Percentiles rank a stretch among this genome's conserved stretches.
These are phyloP conservation scores for Leccinum griseonigrum DNA, from an alignment of 1,284 basidiomycete genomes.

Conservation along the genomic window DNA sequence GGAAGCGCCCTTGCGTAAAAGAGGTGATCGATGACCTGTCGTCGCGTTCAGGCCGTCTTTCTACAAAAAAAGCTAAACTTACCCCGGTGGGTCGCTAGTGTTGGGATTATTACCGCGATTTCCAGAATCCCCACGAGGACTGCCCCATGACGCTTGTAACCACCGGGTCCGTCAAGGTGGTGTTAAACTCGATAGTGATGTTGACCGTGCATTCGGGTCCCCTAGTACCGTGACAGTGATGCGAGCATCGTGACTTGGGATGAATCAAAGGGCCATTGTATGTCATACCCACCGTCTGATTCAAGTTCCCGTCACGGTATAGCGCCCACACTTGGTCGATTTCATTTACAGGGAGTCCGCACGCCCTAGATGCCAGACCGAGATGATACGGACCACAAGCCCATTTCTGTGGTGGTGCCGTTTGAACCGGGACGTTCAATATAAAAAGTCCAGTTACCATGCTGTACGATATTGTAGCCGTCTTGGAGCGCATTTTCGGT, in stretches of 20 bases:
- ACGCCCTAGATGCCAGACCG: slow-evolving; percentile 56
- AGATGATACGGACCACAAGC: slow-evolving; percentile 75
- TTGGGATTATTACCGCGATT: slow-evolving; percentile 64
- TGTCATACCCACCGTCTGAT: slow-evolving; percentile 54
- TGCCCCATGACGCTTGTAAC: slow-evolving; percentile 48
- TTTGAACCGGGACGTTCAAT: slow-evolving; percentile 87
- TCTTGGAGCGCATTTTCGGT: slow-evolving; percentile 77
- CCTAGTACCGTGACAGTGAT: slow-evolving; percentile 45
- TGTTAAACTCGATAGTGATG: slow-evolving; percentile 77
- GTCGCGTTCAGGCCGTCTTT: slow-evolving; percentile 6
- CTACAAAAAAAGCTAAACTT: slow-evolving; percentile 17
- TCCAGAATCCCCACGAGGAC: slow-evolving; percentile 74
- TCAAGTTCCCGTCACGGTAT: slow-evolving; percentile 86
- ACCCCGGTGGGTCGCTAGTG: slow-evolving; percentile 52
- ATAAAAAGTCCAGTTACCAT: slow-evolving; percentile 78
- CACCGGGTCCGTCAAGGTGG: slow-evolving; percentile 53
- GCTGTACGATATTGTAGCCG: slow-evolving; percentile 76
- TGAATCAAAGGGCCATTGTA: slow-evolving; percentile 57
- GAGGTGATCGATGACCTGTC: slow-evolving; percentile 68
- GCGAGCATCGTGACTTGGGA: slow-evolving; percentile 83
- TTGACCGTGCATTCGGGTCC: slow-evolving; percentile 55
- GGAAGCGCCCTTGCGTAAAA: slow-evolving; percentile 73
- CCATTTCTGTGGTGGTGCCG: slow-evolving; percentile 75
- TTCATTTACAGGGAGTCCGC: slow-evolving; percentile 59
- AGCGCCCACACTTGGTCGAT: slow-evolving; percentile 76